Conservation (phyloP, 768 basidiomycete species). For the Rhodosporidiobolus sp. region DNA sequence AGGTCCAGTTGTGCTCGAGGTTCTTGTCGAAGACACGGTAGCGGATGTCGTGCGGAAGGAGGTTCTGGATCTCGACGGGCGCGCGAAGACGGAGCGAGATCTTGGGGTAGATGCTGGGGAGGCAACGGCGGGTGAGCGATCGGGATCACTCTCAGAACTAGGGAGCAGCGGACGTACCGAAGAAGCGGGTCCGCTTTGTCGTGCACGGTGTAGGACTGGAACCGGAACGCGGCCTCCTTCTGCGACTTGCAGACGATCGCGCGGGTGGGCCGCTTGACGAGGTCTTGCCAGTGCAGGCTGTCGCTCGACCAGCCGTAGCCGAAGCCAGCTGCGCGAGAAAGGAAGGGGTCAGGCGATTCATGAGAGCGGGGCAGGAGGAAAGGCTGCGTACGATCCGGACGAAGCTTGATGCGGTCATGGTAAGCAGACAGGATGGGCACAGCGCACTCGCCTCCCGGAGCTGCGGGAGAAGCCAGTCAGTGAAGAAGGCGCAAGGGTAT, state of each 20-base stretch:
- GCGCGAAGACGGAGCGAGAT: slow-evolving; percentile 82
- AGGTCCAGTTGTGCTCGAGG: slow-evolving; percentile 87
- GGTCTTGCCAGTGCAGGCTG: slow-evolving; percentile 77
- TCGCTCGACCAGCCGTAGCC: slow-evolving; percentile 90
- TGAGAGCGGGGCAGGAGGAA: background rate
- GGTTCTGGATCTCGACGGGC: slow-evolving; percentile 90
- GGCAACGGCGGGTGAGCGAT: no score
- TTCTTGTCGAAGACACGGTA: slow-evolving; percentile 98
- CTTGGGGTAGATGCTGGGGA: slow-evolving; percentile 71
- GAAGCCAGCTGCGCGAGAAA: slow-evolving; percentile 69
- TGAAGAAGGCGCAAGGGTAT: slow-evolving; percentile 34
- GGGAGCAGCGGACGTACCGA: slow-evolving; percentile 53
- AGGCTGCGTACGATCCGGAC: slow-evolving; percentile 76
- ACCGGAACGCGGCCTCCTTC: slow-evolving; percentile 82
- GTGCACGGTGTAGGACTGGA: slow-evolving; percentile 84
- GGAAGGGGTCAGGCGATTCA: slow-evolving; percentile 1
- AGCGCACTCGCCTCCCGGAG: slow-evolving; percentile 80
- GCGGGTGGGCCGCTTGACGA: slow-evolving; percentile 64
- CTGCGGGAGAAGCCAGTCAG: slow-evolving; percentile 46
- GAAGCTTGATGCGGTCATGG: slow-evolving; percentile 72
- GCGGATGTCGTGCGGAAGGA: slow-evolving; percentile 87
- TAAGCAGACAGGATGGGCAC: slow-evolving; percentile 87
- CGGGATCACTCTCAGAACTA: slow-evolving; percentile 5
- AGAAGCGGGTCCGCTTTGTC: slow-evolving; percentile 60
- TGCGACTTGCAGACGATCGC: slow-evolving; percentile 81